A percentile compares a stretch with the other conserved stretches of the same genome.
These are phyloP conservation scores for Holtermannia corniformis DNA, from an alignment of 768 basidiomycete genomes.

Conservation along the genomic window DNA sequence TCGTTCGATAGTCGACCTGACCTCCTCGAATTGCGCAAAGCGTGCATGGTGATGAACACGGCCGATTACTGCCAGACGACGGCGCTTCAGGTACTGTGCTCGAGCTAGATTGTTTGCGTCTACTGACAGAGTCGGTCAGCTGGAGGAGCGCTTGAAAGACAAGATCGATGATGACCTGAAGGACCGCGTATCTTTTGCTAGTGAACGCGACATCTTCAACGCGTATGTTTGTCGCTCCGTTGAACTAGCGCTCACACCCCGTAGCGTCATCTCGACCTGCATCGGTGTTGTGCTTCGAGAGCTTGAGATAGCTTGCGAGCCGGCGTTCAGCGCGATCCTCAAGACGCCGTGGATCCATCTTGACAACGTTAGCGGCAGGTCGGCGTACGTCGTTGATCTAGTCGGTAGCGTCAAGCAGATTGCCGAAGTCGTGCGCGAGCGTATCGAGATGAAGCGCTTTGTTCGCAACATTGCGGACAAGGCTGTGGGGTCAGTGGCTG, in stretches of 20 bases:
- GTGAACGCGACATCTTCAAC: slow-evolving; percentile 80
- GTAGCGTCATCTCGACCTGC: slow-evolving; percentile 71
- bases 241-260: neutral
- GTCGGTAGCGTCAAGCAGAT: slow-evolving; percentile 65
- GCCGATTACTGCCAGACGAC: slow-evolving; percentile 95
- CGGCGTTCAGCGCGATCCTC: slow-evolving; percentile 63
- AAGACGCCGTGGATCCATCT: slow-evolving; percentile 68
- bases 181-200: slow-evolving; percentile 70
- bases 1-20: slow-evolving; percentile 77
- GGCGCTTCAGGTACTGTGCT: slow-evolving; percentile 58
- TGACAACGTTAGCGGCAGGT: slow-evolving; percentile 78
- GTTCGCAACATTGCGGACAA: slow-evolving; percentile 88
- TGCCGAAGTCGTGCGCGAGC: slow-evolving; percentile 62
- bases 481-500: slow-evolving; percentile 60
- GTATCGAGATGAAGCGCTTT: slow-evolving; percentile 92
- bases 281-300: slow-evolving; percentile 73
- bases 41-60: slow-evolving; percentile 87
- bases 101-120: neutral
- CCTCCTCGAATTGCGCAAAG: slow-evolving; percentile 61
- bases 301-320: slow-evolving; percentile 73
- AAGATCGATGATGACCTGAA: slow-evolving; percentile 67
- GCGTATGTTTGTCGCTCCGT: slow-evolving; percentile 50
- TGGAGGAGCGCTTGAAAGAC: slow-evolving; percentile 83
- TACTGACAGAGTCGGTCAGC: slow-evolving; percentile 45
- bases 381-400: slow-evolving; percentile 68